phyloP scores from a whole-genome alignment of 148 eudicot species.

The Arctostaphylos glauca region DNA sequence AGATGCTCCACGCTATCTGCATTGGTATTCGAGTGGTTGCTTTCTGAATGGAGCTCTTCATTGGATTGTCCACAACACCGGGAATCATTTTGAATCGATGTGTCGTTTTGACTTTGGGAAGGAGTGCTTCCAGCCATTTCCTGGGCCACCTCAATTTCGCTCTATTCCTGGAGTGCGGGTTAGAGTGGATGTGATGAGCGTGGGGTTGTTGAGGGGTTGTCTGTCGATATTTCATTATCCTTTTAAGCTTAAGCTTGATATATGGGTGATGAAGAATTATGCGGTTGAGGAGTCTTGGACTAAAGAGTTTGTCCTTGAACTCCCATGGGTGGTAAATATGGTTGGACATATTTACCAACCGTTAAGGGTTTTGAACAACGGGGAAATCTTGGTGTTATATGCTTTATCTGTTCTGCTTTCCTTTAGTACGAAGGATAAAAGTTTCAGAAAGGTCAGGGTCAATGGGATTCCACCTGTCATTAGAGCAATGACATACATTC shows the following conservation, averaged over 20 bases:
- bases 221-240: slow-evolving; percentile 9
- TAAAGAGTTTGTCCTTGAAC: slow-evolving; percentile 26
- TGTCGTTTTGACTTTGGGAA: too few relatives aligned
- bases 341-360: not conserved
- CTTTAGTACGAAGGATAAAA: slow-evolving; percentile 10
- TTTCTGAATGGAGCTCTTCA: too few relatives aligned
- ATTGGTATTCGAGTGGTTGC: too few relatives aligned
- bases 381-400: slow-evolving; percentile 27
- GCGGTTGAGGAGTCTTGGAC: slow-evolving; percentile 40
- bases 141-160: too few relatives aligned
- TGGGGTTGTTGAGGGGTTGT: too few relatives aligned
- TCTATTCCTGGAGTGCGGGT: too few relatives aligned
- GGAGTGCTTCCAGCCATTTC: too few relatives aligned
- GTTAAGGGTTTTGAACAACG: slow-evolving; percentile 18
- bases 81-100: too few relatives aligned
- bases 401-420: slow-evolving; percentile 23
- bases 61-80: too few relatives aligned
- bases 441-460: slow-evolving; percentile 3
- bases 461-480: not conserved
- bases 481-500: slow-evolving; percentile 31
- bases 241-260: slow-evolving; percentile 18
- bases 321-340: slow-evolving; percentile 4
- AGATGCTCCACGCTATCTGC: too few relatives aligned
- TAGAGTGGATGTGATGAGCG: too few relatives aligned
- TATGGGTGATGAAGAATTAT: slow-evolving; percentile 38